phyloP scores from a whole-genome alignment of 768 basidiomycete genomes.

The Pleurotus salmoneostramineus region DNA sequence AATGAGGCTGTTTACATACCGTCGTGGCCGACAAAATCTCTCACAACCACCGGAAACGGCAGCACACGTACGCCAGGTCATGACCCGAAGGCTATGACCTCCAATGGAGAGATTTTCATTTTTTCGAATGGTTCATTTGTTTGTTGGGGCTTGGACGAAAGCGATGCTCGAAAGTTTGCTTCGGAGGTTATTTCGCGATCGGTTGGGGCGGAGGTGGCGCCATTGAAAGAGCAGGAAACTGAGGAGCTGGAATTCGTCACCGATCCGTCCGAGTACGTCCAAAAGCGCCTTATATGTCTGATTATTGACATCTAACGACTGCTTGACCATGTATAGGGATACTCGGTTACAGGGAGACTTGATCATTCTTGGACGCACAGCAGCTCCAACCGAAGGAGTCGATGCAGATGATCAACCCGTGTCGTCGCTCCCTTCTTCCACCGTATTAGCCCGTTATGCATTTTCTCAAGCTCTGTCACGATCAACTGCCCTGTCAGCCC shows the following conservation, averaged over 20 bases:
- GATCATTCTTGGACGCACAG: conserved; percentile 77
- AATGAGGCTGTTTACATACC: conserved; percentile 77
- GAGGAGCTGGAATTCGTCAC: conserved; percentile 93
- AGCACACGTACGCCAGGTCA: conserved; percentile 41
- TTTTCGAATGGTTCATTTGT: conserved; percentile 89
- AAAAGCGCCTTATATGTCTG: conserved; percentile 12
- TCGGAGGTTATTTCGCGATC: conserved; percentile 53
- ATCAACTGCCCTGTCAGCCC: conserved; percentile 80
- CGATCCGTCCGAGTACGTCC: conserved; percentile 80
- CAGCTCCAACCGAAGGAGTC: conserved; percentile 46
- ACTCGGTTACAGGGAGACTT: conserved; percentile 90
- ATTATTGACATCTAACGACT: conserved; percentile 11
- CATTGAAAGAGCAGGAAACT: conserved; percentile 68
- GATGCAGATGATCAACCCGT: not conserved
- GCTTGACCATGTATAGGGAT: conserved; percentile 38
- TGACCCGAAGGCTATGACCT: conserved; percentile 45
- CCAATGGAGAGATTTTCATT: conserved; percentile 76
- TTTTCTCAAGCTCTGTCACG: conserved; percentile 90
- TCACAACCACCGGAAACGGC: not conserved
- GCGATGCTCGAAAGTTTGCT: conserved; percentile 67
- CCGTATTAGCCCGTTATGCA: conserved; percentile 83
- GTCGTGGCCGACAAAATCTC: conserved; percentile 4
- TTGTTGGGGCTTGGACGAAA: conserved; percentile 83
- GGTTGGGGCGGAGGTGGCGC: conserved; percentile 56
- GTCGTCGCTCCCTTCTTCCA: conserved; percentile 57